Evolutionary conservation across 176 grass and related monocot genomes (phyloP).

Genomic region (Carex littledalei): DNA sequence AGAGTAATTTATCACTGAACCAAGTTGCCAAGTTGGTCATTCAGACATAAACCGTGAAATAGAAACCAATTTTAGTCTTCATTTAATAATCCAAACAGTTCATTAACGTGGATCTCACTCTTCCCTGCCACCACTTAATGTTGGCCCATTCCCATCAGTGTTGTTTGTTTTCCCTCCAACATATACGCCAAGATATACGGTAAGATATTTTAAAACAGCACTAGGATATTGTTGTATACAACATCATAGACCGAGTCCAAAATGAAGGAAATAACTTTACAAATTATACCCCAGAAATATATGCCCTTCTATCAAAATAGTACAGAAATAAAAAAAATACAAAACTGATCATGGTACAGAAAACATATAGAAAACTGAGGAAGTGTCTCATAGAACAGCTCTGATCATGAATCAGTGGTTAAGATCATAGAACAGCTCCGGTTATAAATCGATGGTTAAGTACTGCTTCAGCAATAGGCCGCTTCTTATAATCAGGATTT

Average conservation of each 20-base stretch:
- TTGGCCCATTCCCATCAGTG: background rate
- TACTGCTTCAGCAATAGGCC: conserved; percentile 69
- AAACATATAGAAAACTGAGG: background rate
- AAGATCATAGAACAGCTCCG: conserved; percentile 39
- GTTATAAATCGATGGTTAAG: conserved; percentile 84
- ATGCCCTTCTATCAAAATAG: background rate
- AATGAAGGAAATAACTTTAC: background rate
- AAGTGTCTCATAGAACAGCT: conserved; percentile 16
- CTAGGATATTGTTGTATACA: background rate
- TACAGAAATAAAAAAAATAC: background rate
- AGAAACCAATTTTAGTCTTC: background rate
- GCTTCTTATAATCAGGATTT: conserved; percentile 66
- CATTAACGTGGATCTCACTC: background rate
- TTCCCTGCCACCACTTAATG: background rate
- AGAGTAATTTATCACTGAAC: background rate
- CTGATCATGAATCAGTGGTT: conserved; percentile 65
- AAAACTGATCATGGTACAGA: background rate
- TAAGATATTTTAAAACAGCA: background rate
- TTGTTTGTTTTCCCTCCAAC: background rate
- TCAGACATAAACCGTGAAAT: background rate
- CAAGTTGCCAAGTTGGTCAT: background rate
- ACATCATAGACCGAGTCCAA: background rate
- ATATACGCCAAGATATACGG: background rate
- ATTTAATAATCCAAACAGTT: background rate
- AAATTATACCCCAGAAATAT: background rate